Base-by-base conservation (phyloP, 352 stramenopile species). In the Pythium oligandrum region DNA sequence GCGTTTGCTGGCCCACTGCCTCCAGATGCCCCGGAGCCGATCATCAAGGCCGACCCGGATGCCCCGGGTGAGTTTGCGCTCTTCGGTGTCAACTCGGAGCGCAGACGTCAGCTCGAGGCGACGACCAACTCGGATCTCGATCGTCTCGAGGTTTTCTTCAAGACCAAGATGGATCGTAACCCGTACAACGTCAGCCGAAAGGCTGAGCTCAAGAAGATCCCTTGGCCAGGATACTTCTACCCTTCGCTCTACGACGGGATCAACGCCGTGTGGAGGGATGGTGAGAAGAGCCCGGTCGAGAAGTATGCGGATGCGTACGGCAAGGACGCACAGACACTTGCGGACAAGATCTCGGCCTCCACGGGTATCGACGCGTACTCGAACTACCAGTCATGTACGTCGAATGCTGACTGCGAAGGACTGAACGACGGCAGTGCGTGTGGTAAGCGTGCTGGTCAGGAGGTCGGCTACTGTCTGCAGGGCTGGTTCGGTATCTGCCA, bases 181-280 rank as follows among this genome's bases (percentile, higher is more conserved):
- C 36, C 44, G 10, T 4, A 32, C 10, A 36, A 34, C 42, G 40
- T 62, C 10, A 26, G 38, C 34, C 30, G 17, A 0, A 42, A 36
- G 37, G 49, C 48, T 6, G 9, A 2, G 32, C 37, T 49, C 12
- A 46, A 36, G n/a, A 48, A 7, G 30, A 40, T 37, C 11, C 57
- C 57, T 30, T 90, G 76, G 79, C 73, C 79, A 2, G 63, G 66
- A 34, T 83, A 76, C 61, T 90, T 86, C 62, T 90, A 74, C 76
- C 74, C 79, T 3, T 64, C 71, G 51, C 77, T 73, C 45, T 68
- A 66, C n/a, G 77, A 90, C 63, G 78, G 74, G 46, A 75, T 88
- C 56, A 88, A 88, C 53, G 76, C 72, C 64, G 57, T 52, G 26
- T 90, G 76, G 76, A 37, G 39, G 6, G 56, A 8, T 1, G 45